Evolutionary conservation across 495 filamentous ascomycete genomes (phyloP), one percentile per base, ranked within the genome.

Genomic region (Darksidea phi): DNA sequence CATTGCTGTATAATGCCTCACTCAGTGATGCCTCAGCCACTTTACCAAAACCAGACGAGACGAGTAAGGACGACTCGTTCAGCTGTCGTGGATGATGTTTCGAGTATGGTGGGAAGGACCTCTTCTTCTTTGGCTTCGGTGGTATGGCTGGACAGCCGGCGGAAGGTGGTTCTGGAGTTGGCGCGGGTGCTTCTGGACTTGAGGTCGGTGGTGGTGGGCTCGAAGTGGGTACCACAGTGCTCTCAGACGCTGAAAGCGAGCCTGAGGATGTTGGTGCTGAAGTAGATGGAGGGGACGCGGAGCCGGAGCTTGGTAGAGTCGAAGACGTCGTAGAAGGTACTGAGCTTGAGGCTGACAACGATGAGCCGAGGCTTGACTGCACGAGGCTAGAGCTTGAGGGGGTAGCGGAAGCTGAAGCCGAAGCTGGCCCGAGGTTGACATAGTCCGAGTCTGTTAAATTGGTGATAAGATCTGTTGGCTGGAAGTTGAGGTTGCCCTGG

Each of bases 21-120:
- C 18, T 50, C 48, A 50, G 8, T 50, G 48, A 50, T 23, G 48
- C 48, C 18, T 50, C 17, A 24, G 48, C 17, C 17, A 24, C 18
- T 12, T 28, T 28, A 11, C 48, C 48, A 50, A 50, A 50, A 24
- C 48, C 48, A 17, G 48, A 50, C 18, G 23, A 50, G 18, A 50
- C 6, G 11, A 23, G 23, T 10, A 50, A 17, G 8, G 48, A 5
- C 17, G 48, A 10, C 8, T 28, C 48, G 23, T 28, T 50, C 8
- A 28, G 23, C 48, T 50, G 48, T 7, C 48, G 48, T 21, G n/a
- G n/a, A n/a, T 23, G 48, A 28, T 24, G 28, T 11, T 50, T 21
- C 6, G 48, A 50, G 48, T 50, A 50, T 28, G 48, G 18, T 10
- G 5, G 5, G 8, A 24, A 10, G 5, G 48, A 50, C 17, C 48